Conservation (phyloP, 2,329 filamentous ascomycete species). For the Pyrenophora tritici-repentis region DNA sequence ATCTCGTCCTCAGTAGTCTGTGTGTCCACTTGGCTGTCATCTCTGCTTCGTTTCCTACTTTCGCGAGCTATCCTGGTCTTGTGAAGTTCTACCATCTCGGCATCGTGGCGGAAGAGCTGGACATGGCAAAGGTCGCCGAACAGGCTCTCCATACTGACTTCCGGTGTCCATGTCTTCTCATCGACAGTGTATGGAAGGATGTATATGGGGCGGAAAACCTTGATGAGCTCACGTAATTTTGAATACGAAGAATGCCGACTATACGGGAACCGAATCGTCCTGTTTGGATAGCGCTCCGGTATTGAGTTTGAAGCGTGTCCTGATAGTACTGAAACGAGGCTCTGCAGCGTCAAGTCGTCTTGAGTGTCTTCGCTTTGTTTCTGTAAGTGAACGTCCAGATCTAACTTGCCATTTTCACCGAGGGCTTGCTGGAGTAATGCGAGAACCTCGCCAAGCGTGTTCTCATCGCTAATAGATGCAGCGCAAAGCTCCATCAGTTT, state of each 20-base stretch:
- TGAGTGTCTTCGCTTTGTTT: constrained; percentile 28
- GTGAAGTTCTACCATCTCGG: constrained; percentile 57
- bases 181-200: constrained; percentile 80
- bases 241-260: constrained; percentile 86
- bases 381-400: constrained; percentile 34
- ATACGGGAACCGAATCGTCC: constrained; percentile 70
- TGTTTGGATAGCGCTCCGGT: constrained; percentile 10
- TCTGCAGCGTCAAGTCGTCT: constrained; percentile 35
- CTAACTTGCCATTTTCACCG: constrained; percentile 24
- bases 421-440: constrained; percentile 39
- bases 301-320: constrained; percentile 12
- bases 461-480: constrained; percentile 43
- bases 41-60: constrained; percentile 12
- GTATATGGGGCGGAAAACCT: constrained; percentile 71
- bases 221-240: constrained; percentile 74
- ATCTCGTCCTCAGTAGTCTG: constrained; percentile 7
- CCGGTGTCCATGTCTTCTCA: constrained; percentile 64
- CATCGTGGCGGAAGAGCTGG: constrained; percentile 67
- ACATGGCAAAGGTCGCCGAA: constrained; percentile 73
- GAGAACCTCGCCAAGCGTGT: constrained; percentile 43
- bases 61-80: constrained; percentile 18
- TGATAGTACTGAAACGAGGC: constrained; percentile 40
- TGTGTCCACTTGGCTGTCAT: constrained; percentile 21
- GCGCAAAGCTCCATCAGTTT: constrained; percentile 60
- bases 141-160: constrained; percentile 66